Evolutionary conservation across 345 rosid genomes (phyloP), one percentile per base, ranked within the genome.

Genomic region (Brassica juncea): DNA sequence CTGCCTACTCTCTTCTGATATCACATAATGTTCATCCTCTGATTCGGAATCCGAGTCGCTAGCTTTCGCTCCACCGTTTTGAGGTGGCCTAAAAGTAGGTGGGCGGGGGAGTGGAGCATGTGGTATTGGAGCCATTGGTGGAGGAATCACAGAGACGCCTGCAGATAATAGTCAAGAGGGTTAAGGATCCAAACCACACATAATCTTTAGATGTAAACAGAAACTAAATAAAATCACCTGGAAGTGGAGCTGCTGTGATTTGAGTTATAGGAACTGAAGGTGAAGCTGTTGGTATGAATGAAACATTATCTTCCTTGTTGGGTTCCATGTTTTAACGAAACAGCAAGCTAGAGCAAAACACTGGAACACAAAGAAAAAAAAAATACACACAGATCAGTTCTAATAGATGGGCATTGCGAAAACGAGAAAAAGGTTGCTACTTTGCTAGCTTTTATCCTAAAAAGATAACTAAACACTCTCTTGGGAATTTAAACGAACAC

Each of bases 1-100:
- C 44, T 70, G 82, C 58, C 78, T 84, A 77, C 97, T 92, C 82
- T 82, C 89, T 74, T 93, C 98, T 0, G 98, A 93, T 42, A 89
- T 83, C 62, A 84, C 89, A 72, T 86, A 89, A 4, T 78, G 91
- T 65, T 85, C 94, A 25, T 86, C 93, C 6, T 89, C 97, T 30
- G 81, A 70, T 11, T 84, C 93, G 1, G 92, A 88, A 66, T 95
- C 94, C 0, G 90, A 85, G 70, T 88, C 91, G 11, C 84, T 84
- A 9, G 80, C 42, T 74, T 72, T 84, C 2, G 72, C 84, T 74
- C 85, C 94, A 16, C 90, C 97, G 77, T 86, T 93, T 68, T 83
- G 94, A 15, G 88, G 86, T 30, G 91, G 98, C 68, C 75, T 82
- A 35, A 84, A 71, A 30, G 85, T 78, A 27, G 92, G 92, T 16